Base-by-base conservation (phyloP, 495 filamentous ascomycete species). In the Penicillium crystallinum region DNA sequence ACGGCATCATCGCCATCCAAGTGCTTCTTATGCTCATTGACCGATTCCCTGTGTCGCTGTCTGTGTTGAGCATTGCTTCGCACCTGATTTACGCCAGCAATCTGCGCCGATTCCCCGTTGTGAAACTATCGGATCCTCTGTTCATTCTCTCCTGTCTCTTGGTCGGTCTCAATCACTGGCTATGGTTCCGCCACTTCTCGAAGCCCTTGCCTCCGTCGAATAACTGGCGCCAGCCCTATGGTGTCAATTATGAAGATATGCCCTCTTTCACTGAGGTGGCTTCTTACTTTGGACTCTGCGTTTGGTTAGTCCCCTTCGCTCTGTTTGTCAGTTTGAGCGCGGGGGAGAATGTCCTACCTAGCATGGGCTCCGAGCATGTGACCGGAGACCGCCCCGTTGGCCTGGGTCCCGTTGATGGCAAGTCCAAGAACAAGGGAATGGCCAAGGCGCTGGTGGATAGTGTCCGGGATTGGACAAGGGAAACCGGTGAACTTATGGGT, bases 131-230 rank as follows among this genome's bases (percentile, higher is more conserved):
- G 0, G 91, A 97, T 61, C 91, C 92, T 2, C 66, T 97, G 15
- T 97, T 98, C 67, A 61, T 98, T 15, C 62, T 85, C 1, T 93
- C 90, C 0, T 97, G 93, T 56, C 79, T 83, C 11, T 80, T 97
- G 34, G 93, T 98, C 34, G 70, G 95, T 15, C 54, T 87, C n/a
- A 97, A 98, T 70, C 93, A 98, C 68, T 95, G 88, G 73, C 78
- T 97, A 42, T 98, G 93, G 92, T 97, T 98, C 75, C 83, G 80
- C 36, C 86, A 96, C 69, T 97, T 98, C 70, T 92, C 89, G 17
- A 73, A 77, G 47, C 76, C 81, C 11, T 56, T 70, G 6, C 44
- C 66, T 19, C 62, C 58, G 34, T 56, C 65, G 36, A 64, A 58
- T 31, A 71, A 66, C 50, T 74, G 70, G 69, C 69, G 76, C 49